These are phyloP conservation scores for Colletotrichum nymphaeae DNA, from an alignment of 2,329 filamentous ascomycete genomes.

Conservation along the genomic window DNA sequence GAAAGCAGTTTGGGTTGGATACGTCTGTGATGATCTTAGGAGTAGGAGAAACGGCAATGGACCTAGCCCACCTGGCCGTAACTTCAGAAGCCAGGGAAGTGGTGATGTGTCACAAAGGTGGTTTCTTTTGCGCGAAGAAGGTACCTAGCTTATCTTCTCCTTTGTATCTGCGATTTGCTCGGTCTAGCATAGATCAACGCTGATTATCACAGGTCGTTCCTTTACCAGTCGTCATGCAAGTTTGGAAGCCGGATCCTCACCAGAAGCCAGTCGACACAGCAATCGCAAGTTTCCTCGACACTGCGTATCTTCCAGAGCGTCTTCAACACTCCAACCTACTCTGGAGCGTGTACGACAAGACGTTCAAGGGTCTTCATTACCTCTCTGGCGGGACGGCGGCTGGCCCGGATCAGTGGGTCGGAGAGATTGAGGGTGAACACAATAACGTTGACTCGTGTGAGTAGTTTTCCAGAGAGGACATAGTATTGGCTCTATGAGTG, in stretches of 20 bases:
- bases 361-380: conserved; percentile 55
- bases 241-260: conserved; percentile 4
- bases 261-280: conserved; percentile 60
- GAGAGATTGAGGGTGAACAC: conserved; percentile 51
- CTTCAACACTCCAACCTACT: conserved; percentile 54
- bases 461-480: conserved; percentile 7
- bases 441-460: conserved; percentile 49
- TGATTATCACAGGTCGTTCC: conserved; percentile 4
- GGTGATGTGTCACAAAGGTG: conserved; percentile 56
- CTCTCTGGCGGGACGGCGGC: conserved; percentile 56
- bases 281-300: conserved; percentile 62
- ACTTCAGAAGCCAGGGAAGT: conserved; percentile 55
- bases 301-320: conserved; percentile 60
- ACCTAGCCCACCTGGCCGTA: conserved; percentile 56
- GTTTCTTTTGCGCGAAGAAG: conserved; percentile 59
- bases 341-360: conserved; percentile 59
- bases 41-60: conserved; percentile 58
- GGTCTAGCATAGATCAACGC: not conserved
- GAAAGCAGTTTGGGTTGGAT: conserved; percentile 52
- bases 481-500: not conserved
- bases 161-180: not conserved
- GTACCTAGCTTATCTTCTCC: conserved; percentile 36
- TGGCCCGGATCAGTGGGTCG: conserved; percentile 62
- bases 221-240: conserved; percentile 15
- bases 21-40: conserved; percentile 57